Evolutionary conservation across 495 filamentous ascomycete genomes (phyloP).

Genomic region (Peziza echinospora): DNA sequence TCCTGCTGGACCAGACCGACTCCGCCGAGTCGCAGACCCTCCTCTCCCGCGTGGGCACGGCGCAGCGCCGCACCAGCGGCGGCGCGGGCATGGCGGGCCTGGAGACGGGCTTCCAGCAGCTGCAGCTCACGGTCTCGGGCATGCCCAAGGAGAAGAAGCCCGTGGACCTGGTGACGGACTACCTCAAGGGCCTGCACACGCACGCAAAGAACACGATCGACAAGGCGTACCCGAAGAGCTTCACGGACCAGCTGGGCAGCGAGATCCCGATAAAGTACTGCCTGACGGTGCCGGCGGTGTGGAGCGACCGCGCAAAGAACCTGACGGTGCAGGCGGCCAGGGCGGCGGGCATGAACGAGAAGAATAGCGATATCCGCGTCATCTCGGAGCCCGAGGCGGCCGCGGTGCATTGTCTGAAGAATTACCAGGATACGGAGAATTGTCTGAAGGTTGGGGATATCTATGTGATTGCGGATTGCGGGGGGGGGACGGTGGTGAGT

Average conservation of each 20-base stretch:
- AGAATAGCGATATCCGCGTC: slow-evolving; percentile 15
- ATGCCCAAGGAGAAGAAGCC: slow-evolving; percentile 28
- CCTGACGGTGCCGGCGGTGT: slow-evolving; percentile 21
- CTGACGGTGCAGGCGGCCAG: slow-evolving; percentile 16
- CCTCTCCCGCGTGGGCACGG: slow-evolving; percentile 32
- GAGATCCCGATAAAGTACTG: slow-evolving; percentile 6
- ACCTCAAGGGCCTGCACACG: background rate
- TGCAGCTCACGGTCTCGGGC: slow-evolving; percentile 47
- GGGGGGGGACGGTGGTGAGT: slow-evolving; percentile 19
- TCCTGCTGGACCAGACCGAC: slow-evolving; percentile 20
- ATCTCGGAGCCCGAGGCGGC: slow-evolving; percentile 23
- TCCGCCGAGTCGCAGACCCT: slow-evolving; percentile 52
- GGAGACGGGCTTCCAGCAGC: slow-evolving; percentile 27
- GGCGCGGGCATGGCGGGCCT: background rate
- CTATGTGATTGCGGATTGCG: slow-evolving; percentile 18
- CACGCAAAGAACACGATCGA: slow-evolving; percentile 39
- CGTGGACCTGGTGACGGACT: background rate
- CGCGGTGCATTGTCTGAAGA: slow-evolving; percentile 5
- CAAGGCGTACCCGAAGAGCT: slow-evolving; percentile 34
- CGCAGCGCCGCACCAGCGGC: background rate
- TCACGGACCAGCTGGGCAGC: slow-evolving; percentile 17
- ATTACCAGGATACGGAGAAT: background rate
- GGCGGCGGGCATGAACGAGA: slow-evolving; percentile 17
- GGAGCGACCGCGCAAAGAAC: slow-evolving; percentile 19
- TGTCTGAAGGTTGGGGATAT: slow-evolving; percentile 7